These are phyloP conservation scores for Penicillium sp. DNA, from an alignment of 2,329 filamentous ascomycete species.

Conservation along the genomic window DNA sequence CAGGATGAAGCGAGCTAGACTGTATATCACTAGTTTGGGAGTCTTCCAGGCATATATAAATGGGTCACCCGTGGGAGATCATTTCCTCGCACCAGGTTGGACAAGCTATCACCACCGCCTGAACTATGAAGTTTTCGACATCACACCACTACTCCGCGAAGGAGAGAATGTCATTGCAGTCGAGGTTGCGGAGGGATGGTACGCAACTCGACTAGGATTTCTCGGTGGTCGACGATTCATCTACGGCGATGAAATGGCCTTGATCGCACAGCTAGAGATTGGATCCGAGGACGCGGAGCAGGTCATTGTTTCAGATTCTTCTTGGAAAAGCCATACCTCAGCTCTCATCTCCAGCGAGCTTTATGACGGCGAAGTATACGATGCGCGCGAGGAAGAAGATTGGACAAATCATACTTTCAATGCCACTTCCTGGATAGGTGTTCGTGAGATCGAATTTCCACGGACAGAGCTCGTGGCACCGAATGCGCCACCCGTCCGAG, in stretches of 20 bases:
- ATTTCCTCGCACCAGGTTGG: slow-evolving; percentile 16
- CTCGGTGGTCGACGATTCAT: slow-evolving; percentile 24
- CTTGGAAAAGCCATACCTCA: slow-evolving; percentile 29
- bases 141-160: slow-evolving; percentile 45
- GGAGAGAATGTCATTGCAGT: slow-evolving; percentile 48
- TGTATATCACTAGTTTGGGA: slow-evolving; percentile 55
- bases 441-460: slow-evolving; percentile 34
- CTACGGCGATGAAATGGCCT: slow-evolving; percentile 31
- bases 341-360: slow-evolving; percentile 45
- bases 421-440: slow-evolving; percentile 32
- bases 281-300: slow-evolving; percentile 12
- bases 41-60: slow-evolving; percentile 56
- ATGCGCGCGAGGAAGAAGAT: slow-evolving; percentile 38
- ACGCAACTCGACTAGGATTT: slow-evolving; percentile 39
- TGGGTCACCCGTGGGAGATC: slow-evolving; percentile 33
- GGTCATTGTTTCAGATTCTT: slow-evolving; percentile 24
- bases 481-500: slow-evolving; percentile 51
- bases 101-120: slow-evolving; percentile 16
- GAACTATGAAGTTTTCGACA: slow-evolving; percentile 58
- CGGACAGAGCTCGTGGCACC: slow-evolving; percentile 44
- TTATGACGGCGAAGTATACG: slow-evolving; percentile 60
- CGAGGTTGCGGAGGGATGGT: slow-evolving; percentile 58
- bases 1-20: slow-evolving; percentile 36
- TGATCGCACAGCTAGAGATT: slow-evolving; percentile 37
- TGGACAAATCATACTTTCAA: slow-evolving; percentile 28